Evolutionary conservation across 177 flowering plant species (phyloP).

Genomic region (Vitis hybrid): DNA sequence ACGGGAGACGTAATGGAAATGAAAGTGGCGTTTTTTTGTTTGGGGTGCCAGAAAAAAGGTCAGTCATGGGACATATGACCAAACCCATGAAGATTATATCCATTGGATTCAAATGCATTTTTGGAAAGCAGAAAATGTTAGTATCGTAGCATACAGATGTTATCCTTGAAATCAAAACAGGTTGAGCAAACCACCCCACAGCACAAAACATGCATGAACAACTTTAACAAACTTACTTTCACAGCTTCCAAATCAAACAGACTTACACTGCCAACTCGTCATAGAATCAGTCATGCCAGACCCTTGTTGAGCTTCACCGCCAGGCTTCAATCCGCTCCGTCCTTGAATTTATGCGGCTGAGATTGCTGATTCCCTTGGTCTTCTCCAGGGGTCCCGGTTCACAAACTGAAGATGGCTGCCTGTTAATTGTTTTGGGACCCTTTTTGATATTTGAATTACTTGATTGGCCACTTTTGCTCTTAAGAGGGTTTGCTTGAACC

Average conservation of each 20-base stretch:
- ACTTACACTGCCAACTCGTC: not conserved
- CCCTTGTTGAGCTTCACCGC: constrained; percentile 15
- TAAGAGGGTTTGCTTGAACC: constrained; percentile 10
- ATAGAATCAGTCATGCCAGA: not conserved
- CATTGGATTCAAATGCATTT: constrained; percentile 1
- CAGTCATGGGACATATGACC: too few species aligned
- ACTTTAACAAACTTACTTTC: not conserved
- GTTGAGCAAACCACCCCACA: constrained; percentile 15
- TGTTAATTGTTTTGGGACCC: constrained; percentile 15
- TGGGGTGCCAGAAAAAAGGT: too few species aligned
- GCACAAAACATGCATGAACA: constrained; percentile 8
- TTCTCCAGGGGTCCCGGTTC: constrained; percentile 29
- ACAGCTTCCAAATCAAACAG: not conserved
- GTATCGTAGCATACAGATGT: not conserved
- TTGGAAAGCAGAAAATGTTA: constrained; percentile 9
- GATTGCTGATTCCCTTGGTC: constrained; percentile 32
- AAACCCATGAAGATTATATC: not conserved
- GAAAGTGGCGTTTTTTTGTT: too few species aligned
- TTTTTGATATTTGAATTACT: constrained; percentile 27
- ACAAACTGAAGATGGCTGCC: constrained; percentile 18
- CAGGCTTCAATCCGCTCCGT: constrained; percentile 49
- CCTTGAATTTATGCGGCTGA: constrained; percentile 37
- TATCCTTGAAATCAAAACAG: constrained; percentile 11
- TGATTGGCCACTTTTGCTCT: constrained; percentile 27
- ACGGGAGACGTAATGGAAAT: too few species aligned